These are phyloP conservation scores for Trichoderma arundinaceum DNA, from an alignment of 2,329 filamentous ascomycete species.

Conservation along the genomic window DNA sequence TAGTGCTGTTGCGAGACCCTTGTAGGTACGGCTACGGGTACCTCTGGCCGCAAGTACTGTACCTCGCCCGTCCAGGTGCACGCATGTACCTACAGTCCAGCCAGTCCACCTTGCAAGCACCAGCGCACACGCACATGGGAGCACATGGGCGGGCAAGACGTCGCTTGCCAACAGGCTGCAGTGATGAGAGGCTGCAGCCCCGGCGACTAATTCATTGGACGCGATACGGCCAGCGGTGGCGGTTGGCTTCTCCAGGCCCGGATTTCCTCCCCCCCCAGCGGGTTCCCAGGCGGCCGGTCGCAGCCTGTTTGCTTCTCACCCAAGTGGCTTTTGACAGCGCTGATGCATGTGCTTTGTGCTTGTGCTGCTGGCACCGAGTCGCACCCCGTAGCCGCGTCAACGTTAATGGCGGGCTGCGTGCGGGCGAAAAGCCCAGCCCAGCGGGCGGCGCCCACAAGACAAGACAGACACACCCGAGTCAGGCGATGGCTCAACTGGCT, in stretches of 20 bases:
- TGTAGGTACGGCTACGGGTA: no score
- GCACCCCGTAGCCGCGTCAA: slow-evolving; percentile 3
- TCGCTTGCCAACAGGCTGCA: neutral
- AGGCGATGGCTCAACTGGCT: slow-evolving; percentile 7
- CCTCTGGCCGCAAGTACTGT: no score
- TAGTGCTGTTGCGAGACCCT: no score
- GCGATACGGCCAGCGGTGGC: neutral
- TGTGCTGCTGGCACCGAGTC: neutral
- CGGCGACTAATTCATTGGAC: slow-evolving; percentile 3
- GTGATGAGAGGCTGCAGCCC: slow-evolving; percentile 23
- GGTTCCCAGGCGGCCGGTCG: slow-evolving; percentile 19
- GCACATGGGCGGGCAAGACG: neutral
- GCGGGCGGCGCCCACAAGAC: neutral
- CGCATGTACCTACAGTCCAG: slow-evolving; percentile 2
- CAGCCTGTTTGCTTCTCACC: slow-evolving; percentile 19
- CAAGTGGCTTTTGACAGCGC: slow-evolving; percentile 8
- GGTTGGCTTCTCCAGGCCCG: slow-evolving; percentile 18
- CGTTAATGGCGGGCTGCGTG: neutral
- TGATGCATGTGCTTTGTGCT: slow-evolving; percentile 11
- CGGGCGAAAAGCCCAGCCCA: neutral
- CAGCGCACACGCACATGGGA: neutral
- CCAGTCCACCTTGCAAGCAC: neutral
- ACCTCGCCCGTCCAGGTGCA: no score
- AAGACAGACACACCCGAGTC: slow-evolving; percentile 8
- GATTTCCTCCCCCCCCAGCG: slow-evolving; percentile 1